Percentiles rank a stretch among this genome's conserved stretches.
These are phyloP conservation scores for Colletotrichum noveboracense DNA, from an alignment of 2,329 filamentous ascomycete genomes.

Conservation along the genomic window DNA sequence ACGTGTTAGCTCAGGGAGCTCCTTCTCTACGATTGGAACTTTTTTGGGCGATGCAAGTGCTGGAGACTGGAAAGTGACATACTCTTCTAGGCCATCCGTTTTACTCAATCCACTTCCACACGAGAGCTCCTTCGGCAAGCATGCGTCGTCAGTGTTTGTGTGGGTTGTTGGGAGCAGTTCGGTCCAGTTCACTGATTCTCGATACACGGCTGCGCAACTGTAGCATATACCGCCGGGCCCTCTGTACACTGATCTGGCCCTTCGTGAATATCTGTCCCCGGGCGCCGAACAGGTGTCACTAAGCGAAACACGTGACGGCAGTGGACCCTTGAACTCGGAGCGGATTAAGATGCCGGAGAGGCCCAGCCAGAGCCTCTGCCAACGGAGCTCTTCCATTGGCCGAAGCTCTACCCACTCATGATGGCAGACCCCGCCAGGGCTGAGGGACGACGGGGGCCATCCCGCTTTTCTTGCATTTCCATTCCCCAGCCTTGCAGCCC, in stretches of 20 bases:
- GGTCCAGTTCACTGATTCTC: not conserved
- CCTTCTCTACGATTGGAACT: not conserved
- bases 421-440: conserved; percentile 12
- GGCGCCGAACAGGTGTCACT: conserved; percentile 46
- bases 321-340: conserved; percentile 10
- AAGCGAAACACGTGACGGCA: conserved; percentile 39
- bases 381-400: conserved; percentile 1
- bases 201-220: conserved; percentile 3
- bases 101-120: conserved; percentile 8
- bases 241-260: conserved; percentile 25
- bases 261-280: conserved; percentile 43
- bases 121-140: not conserved
- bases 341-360: conserved; percentile 14
- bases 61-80: not conserved
- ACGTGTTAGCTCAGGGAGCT: conserved; percentile 23
- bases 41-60: not conserved
- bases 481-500: conserved; percentile 23
- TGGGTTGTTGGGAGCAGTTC: not conserved
- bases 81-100: conserved; percentile 11
- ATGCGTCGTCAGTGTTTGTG: conserved; percentile 29
- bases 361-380: not conserved
- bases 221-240: not conserved
- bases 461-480: conserved; percentile 14
- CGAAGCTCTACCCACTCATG: not conserved
- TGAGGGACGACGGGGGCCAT: conserved; percentile 6